Conservation (phyloP, 768 basidiomycete species). For the Auricularia sp. region DNA sequence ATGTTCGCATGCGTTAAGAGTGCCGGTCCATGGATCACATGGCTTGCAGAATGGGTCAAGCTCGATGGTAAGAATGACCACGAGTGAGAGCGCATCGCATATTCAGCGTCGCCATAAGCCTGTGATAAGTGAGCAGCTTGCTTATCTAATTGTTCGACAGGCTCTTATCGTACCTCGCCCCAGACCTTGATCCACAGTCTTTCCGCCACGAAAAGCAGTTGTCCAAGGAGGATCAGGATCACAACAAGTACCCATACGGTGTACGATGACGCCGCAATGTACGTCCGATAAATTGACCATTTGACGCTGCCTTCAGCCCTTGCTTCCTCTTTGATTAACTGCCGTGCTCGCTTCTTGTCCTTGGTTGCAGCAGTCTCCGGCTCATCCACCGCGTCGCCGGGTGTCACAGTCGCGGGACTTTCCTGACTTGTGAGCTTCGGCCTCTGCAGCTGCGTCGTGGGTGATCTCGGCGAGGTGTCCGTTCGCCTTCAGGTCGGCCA, state of each 20-base stretch:
- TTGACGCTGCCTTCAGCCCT: conserved; percentile 74
- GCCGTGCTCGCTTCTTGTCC: conserved; percentile 49
- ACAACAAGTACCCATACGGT: conserved; percentile 9
- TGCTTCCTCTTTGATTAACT: conserved; percentile 74
- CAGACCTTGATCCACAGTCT: conserved; percentile 64
- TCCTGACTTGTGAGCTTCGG: conserved; percentile 18
- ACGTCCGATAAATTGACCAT: conserved; percentile 50
- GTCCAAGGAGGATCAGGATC: conserved; percentile 12
- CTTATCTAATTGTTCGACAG: neutral
- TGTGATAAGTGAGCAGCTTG: neutral
- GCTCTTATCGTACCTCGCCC: conserved; percentile 18
- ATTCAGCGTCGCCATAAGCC: neutral
- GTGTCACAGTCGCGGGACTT: conserved; percentile 14
- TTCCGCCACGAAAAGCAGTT: conserved; percentile 45
- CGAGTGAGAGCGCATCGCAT: neutral
- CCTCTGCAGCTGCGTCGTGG: conserved; percentile 18
- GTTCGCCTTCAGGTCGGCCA: conserved; percentile 23
- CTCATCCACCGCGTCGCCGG: conserved; percentile 19
- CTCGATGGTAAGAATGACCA: neutral
- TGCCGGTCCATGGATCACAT: neutral
- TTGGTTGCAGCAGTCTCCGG: conserved; percentile 16
- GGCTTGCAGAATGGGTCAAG: neutral
- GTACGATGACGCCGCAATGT: conserved; percentile 20
- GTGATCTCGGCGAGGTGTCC: conserved; percentile 27
- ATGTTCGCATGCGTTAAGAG: neutral